Evolutionary conservation across 768 basidiomycete genomes (phyloP), one percentile per base, ranked within the genome.

Genomic region (Bullera alba): DNA sequence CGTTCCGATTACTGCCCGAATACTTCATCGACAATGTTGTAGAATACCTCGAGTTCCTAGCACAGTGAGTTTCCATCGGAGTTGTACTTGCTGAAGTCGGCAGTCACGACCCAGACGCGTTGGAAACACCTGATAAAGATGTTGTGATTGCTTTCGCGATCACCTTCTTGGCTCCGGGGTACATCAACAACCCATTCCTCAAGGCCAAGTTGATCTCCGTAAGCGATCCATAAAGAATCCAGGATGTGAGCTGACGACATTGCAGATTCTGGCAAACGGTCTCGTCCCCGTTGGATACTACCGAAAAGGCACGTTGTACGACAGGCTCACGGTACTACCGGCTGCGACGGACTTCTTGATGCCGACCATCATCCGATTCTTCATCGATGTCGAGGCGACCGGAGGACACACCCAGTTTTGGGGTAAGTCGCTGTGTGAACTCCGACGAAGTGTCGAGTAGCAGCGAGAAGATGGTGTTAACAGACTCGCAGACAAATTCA

Each of bases 401-500:
- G 95, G 95, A 26, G 88, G 91, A 19, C 93, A 91, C 67, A 93
- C 91, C 0, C 93, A 97, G 67, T 97, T 99, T 75, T 97, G 95
- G 74, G 93, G 95, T 72, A 92, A 95, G 82, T 93, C 16, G 39
- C 16, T 23, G 22, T 19, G 17, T 26, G 29, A 15, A n/a, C 10
- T 34, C 15, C 27, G 29, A 46, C 5, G 10, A 28, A 16, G n/a
- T 46, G 36, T n/a, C n/a, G n/a, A n/a, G n/a, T n/a, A n/a, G n/a
- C n/a, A n/a, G n/a, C n/a, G n/a, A n/a, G n/a, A n/a, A n/a, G n/a
- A n/a, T n/a, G 22, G 21, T 37, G 14, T 15, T 23, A 6, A 41
- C 35, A 49, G 30, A 46, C 36, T 15, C 4, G 16, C 26, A 61
- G 60, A 59, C 42, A 60, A 62, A 42, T 60, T 57, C 54, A 57